Evolutionary conservation across 805 yeast genomes (phyloP).

Genomic region (Sugiyamaella lignohabitans): DNA sequence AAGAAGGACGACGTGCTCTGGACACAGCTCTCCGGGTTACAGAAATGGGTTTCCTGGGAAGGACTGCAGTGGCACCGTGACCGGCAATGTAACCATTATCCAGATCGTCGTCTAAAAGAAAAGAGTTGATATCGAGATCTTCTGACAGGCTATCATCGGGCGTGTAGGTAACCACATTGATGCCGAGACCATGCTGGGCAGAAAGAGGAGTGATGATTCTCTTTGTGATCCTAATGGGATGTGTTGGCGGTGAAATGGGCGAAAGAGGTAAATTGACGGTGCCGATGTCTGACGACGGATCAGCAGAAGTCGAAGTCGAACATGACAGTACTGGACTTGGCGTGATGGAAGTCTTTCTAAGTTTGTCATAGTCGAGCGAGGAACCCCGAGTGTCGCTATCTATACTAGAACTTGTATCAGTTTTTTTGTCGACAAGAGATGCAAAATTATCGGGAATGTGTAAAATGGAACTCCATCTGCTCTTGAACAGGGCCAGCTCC

Average conservation of each 20-base stretch:
- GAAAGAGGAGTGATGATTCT: neutral
- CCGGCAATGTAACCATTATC: neutral
- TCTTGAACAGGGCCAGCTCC: conserved; percentile 24
- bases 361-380: neutral
- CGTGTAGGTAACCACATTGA: neutral
- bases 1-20: no score
- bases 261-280: neutral
- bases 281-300: neutral
- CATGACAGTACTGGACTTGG: no score
- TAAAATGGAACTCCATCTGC: conserved; percentile 18
- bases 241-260: no score
- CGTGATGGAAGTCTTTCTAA: no score
- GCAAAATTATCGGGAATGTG: conserved; percentile 2
- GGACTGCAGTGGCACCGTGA: neutral
- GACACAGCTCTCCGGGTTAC: no score
- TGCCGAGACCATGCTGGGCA: neutral
- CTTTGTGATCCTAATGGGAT: no score
- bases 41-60: no score
- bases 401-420: neutral
- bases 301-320: no score
- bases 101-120: neutral
- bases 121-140: neutral
- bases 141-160: neutral
- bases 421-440: neutral
- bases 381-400: neutral